Evolutionary conservation across 2,329 filamentous ascomycete genomes (phyloP), one percentile per base, ranked within the genome.

Genomic region (Ceratocystis cacaofunesta): DNA sequence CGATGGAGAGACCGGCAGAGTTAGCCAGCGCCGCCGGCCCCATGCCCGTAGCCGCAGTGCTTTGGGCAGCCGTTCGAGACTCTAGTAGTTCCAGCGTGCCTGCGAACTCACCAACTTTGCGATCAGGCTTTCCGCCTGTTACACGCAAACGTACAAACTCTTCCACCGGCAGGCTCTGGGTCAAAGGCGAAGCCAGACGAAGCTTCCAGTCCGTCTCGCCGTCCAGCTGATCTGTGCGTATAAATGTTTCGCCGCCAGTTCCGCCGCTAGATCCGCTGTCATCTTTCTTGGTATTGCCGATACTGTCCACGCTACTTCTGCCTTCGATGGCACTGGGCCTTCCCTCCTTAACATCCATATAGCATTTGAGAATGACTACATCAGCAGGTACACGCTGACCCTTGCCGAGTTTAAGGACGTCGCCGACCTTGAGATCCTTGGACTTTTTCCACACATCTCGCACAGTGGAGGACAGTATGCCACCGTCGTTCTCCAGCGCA

Each of bases 161-260:
- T 58, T 84, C 82, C 0, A 86, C 76, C 0, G 85, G 76, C 22
- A 99, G 78, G n/a, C 79, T 82, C 72, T 99, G 94, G 0, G 92
- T 92, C 30, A 97, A 76, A 0, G 89, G 85, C 12, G 91, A 94
- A 1, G 94, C 91, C 44, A 97, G 76, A 36, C 95, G 86, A 66
- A 99, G 78, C 76, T 99, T 99, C 95, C 94, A 99, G 72, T 99
- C 94, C 0, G 94, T 99, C 76, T 99, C 94, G 70, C 94, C 94
- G 72, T 99, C 94, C 8, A 99, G 81, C 73, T 99, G 94, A 74
- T 99, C 94, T 1, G 95, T 99, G 68, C 94, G 84, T 72, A 99
- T 97, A 72, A 99, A 99, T 0, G 92, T 92, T 75, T 99, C 95
- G 32, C 91, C 91, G 30, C 80, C 79, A n/a, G 81, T 76, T 19